Evolutionary conservation across 192 early-diverging fungal species (phyloP), one percentile per base, ranked within the genome.

Genomic region (Linnemannia exigua): DNA sequence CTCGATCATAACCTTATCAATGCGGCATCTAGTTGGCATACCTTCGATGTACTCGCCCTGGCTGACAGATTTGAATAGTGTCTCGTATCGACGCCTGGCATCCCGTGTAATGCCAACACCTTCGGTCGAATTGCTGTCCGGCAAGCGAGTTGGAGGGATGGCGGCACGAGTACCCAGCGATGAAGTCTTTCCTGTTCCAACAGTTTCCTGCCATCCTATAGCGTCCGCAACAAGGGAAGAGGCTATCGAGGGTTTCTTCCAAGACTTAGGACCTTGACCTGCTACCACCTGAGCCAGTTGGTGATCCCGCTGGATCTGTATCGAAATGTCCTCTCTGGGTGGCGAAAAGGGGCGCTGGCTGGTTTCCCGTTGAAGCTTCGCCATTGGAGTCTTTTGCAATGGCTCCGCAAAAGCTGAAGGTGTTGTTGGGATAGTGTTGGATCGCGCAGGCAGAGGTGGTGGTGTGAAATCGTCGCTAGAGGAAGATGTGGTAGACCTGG

Each of bases 11-110:
- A 48, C 12, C 9, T 22, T 14, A 75, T 17, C 9, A 41, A 19
- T 16, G 19, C 16, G 12, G 4, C 19, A 58, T 36, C 16, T 12
- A n/a, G n/a, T n/a, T n/a, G n/a, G n/a, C 46, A 70, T 85, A 89
- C 88, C 86, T 69, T 88, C 78, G 38, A 89, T 87, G 50, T 72
- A 80, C 7, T 81, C 82, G 9, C 74, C 79, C n/a, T 68, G 19
- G 54, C 75, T 54, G 9, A 74, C 17, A 20, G 76, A 47, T 44
- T 61, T 72, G 77, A 87, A 89, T 0, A 87, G 63, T 12, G 50
- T 46, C 44, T 89, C 85, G 50, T 89, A 89, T 52, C 88, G 78
- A n/a, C 67, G 51, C 35, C 86, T 76, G 2, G 86, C 88, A 38
- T 84, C 76, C 17, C 31, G 36, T 19, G 68, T 70, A 19, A 88